Base-by-base conservation (phyloP, 2,329 filamentous ascomycete genomes). In the Gaeumannomyces sp. region DNA sequence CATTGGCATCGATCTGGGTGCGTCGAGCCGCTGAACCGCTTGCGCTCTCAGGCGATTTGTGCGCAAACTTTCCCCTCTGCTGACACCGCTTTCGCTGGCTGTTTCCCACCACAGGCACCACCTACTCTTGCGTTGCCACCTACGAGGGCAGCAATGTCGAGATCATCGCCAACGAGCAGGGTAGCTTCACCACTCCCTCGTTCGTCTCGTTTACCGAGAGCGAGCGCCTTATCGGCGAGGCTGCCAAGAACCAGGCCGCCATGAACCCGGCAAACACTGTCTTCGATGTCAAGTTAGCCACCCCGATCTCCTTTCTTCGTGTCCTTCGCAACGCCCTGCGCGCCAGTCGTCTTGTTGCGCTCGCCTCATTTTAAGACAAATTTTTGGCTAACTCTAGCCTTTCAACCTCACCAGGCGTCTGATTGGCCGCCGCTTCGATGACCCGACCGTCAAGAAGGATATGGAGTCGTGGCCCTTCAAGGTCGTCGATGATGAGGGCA, bases 121-220 rank as follows among this genome's bases (percentile, higher is more conserved):
- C 95, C 81, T 99, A 99, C 89, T 98, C 95, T 77, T 99, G 95
- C 83, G 95, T 98, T 84, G 95, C 95, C 83, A 96, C 91, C 82
- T 99, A 98, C 84, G 95, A 98, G 84, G 95, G 95, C 80, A 94
- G 87, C 86, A 97, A 97, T 89, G 94, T 98, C 80, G 95, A 99
- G 82, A 99, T 99, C 87, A 97, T 98, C 81, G 94, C 94, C 90
- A 98, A 98, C 84, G 94, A 98, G 88, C 94, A 98, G 89, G 94
- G 94, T 87, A 93, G 88, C 83, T 97, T 97, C 84, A 98, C 95
- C 77, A 98, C 95, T 70, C 95, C 95, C 72, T 98, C 95, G 66
- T 99, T 97, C 86, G 95, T 99, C 78, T 96, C 92, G 74, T 99
- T 99, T 89, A 97, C 93, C 78, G 89, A 94, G 76, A 92, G 97